Evolutionary conservation across 1,284 basidiomycete genomes (phyloP), one percentile per base, ranked within the genome.

Genomic region (Chalciporus sp.): DNA sequence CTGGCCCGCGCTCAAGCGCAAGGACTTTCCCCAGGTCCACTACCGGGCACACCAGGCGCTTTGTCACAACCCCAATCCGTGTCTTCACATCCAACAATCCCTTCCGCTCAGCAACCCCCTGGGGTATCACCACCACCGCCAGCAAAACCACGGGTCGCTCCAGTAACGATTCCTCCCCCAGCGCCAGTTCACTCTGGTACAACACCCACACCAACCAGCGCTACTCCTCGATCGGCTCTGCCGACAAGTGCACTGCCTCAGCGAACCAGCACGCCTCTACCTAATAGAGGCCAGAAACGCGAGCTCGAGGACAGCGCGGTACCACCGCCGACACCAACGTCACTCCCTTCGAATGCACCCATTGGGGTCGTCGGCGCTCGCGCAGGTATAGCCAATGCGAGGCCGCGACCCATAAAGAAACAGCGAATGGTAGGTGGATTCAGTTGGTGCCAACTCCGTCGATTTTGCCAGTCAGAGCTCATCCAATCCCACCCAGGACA

Each of bases 381-480:
- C 65, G 80, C 85, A 23, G 83, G 84, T 26, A 71, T 72, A 52
- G 75, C 72, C 14, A 80, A 78, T 47, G 80, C 78, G 16, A 76
- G 85, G 55, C 86, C 88, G 27, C 76, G 89, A 60, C 88, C 88
- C 40, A 64, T 86, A 46, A 91, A 91, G 78, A 90, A 88, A 71
- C 86, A 85, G 66, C 78, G 87, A 58, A 76, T 87, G 82, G 88
- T 91, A 26, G 54, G 56, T 53, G 53, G 51, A 52, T 49, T n/a
- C 27, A 10, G 23, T 7, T 27, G 9, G 12, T 17, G 42, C n/a
- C 17, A 23, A 26, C 23, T 4, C 26, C 31, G 20, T 41, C 1
- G 12, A 17, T 50, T 58, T 59, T 54, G 44, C 33, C 23, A 23
- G 12, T 41, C 33, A 37, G 50, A 50, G 53, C 49, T 60, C 50